phyloP scores from a whole-genome alignment of 1,284 basidiomycete species.

The Sparassis latifolia region DNA sequence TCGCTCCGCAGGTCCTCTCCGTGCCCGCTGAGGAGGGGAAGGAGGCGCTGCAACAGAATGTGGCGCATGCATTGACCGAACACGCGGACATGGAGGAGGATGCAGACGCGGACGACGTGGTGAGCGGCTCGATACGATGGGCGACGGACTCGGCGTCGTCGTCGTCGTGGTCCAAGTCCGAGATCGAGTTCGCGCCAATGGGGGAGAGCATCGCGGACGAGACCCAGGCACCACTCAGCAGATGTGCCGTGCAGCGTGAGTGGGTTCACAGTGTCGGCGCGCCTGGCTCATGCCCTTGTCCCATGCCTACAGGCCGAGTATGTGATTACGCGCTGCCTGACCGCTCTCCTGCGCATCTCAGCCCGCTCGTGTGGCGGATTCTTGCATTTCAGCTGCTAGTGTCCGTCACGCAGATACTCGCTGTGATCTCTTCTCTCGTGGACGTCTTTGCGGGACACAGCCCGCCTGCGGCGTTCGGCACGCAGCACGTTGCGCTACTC shows the following conservation, averaged over 20 bases:
- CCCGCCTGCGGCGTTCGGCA: conserved; percentile 39
- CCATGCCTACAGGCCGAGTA: conserved; percentile 8
- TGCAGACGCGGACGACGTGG: conserved; percentile 12
- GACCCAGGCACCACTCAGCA: conserved; percentile 8
- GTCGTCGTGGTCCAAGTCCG: conserved; percentile 17
- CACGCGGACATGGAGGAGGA: background rate
- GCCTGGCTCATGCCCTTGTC: background rate
- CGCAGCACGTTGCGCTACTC: conserved; percentile 49
- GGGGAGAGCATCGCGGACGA: conserved; percentile 6
- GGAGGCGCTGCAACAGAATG: background rate
- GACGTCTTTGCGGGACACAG: conserved; percentile 33
- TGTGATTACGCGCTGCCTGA: conserved; percentile 12
- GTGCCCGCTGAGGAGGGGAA: background rate
- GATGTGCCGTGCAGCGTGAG: conserved; percentile 14
- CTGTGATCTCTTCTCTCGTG: conserved; percentile 41
- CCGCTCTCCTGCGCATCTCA: conserved; percentile 11
- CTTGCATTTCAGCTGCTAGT: conserved; percentile 25
- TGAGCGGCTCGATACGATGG: conserved; percentile 20
- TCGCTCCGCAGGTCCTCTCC: conserved; percentile 8
- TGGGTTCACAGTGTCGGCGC: background rate
- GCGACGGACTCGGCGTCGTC: conserved; percentile 14
- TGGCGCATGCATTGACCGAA: background rate
- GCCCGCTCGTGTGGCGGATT: conserved; percentile 18
- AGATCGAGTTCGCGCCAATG: conserved; percentile 19
- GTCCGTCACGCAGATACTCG: conserved; percentile 33